Conservation (phyloP, 345 rosid species). For the Turnera subulata region DNA sequence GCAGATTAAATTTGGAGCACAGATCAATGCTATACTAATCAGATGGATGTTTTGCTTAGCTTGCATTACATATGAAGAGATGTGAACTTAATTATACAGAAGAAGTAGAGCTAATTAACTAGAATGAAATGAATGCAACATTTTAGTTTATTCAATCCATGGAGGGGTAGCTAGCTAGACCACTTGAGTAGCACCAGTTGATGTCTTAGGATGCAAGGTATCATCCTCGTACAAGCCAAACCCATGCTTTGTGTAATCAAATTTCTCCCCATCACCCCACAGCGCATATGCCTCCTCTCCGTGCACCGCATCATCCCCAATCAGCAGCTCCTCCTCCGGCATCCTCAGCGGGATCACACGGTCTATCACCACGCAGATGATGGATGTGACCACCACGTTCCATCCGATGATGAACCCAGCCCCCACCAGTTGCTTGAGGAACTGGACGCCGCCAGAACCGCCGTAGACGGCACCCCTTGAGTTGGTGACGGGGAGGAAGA, state of each 20-base stretch:
- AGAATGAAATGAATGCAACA: no score
- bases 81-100: no score
- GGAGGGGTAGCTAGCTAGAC: conserved; percentile 9
- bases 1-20: no score
- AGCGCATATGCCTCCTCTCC: conserved; percentile 53
- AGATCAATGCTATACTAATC: no score
- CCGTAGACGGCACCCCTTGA: conserved; percentile 43
- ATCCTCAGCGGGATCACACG: conserved; percentile 37
- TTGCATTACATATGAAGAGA: no score
- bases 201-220: not conserved
- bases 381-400: conserved; percentile 35
- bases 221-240: not conserved
- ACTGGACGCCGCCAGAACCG: conserved; percentile 39
- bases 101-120: no score
- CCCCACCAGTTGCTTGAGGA: conserved; percentile 41
- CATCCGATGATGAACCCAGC: conserved; percentile 37
- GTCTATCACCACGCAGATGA: conserved; percentile 35
- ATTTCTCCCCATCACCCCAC: conserved; percentile 50
- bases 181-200: conserved; percentile 36
- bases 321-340: conserved; percentile 39
- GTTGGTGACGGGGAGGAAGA: conserved; percentile 40
- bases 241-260: conserved; percentile 31
- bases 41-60: no score
- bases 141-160: no score
- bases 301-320: conserved; percentile 50